A percentile compares a stretch with the other conserved stretches of the same genome.
These are phyloP conservation scores for Camelina laxa DNA, from an alignment of 345 rosid genomes.

Conservation along the genomic window DNA sequence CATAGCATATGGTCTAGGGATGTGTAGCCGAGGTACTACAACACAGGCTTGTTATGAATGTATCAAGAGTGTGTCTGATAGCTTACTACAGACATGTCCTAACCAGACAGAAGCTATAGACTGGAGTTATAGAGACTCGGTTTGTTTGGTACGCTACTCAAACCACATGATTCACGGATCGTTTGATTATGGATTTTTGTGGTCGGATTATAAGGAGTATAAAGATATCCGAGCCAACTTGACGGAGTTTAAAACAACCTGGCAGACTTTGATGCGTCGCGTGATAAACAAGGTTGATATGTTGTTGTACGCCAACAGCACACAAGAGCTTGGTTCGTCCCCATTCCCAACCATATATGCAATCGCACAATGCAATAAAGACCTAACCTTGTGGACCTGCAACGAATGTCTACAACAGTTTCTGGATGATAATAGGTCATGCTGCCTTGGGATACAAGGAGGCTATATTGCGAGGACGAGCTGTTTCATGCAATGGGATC, in stretches of 20 bases:
- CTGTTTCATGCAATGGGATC: conserved; percentile 49
- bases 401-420: conserved; percentile 34
- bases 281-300: conserved; percentile 22
- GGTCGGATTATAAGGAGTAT: neutral
- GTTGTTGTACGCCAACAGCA: conserved; percentile 15
- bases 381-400: conserved; percentile 40
- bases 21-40: neutral
- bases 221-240: neutral
- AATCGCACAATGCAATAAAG: conserved; percentile 55
- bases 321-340: neutral
- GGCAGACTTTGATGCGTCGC: conserved; percentile 31
- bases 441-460: conserved; percentile 44
- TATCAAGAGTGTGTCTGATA: neutral
- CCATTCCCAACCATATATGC: conserved; percentile 28
- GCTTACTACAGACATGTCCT: neutral
- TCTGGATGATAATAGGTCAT: conserved; percentile 2
- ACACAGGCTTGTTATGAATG: neutral
- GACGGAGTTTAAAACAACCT: conserved; percentile 33
- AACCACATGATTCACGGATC: conserved; percentile 26
- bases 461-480: conserved; percentile 45
- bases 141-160: conserved; percentile 40
- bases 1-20: conserved; percentile 2
- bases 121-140: conserved; percentile 5
- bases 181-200: neutral
- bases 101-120: conserved; percentile 26